Base-by-base conservation (phyloP, 2,329 filamentous ascomycete species). In the Cadophora sp. region DNA sequence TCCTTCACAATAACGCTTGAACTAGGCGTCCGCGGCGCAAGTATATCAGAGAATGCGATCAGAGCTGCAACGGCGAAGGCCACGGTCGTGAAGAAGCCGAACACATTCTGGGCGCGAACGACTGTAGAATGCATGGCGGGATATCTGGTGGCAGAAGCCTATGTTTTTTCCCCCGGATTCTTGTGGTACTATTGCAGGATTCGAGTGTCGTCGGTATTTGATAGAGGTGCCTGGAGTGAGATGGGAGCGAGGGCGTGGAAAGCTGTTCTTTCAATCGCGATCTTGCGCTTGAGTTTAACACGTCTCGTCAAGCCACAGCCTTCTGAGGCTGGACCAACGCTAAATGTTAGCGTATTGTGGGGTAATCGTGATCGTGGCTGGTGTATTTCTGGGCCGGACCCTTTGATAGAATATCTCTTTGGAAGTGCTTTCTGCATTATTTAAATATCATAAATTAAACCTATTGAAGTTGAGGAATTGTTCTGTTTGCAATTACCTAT, bases 41-140 rank as follows among this genome's bases (percentile, higher is more conserved):
- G 80, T 74, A 97, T 80, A 75, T 94, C 93, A 47, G 93, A 94
- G 60, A 91, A 83, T 58, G 95, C 94, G 74, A 97, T 92, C 66
- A 96, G 82, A 64, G 86, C 87, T 62, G 89, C 94, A 64, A 97
- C 86, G 66, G 87, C 87, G 77, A 97, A 96, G 66, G 91, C 91
- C 71, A 97, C 94, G 30, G 94, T 96, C 20, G 96, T 98, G 85
- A 98, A 97, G 88, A 97, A 97, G 80, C 96, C 94, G 79, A 99
- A 99, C 79, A 94, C 90, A 82, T 93, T 95, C 81, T 99, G 96
- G 73, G 91, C 80, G 73, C 96, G 92, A 70, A 92, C 93, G 59
- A 97, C 81, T 56, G 91, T 87, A 77, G 93, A 96, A 81, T 97
- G 91, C 96, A 99, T 98, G 22, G 43, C 72, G 27, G 50, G 56